Evolutionary conservation across 352 stramenopile genomes (phyloP).

Genomic region (Phytophthora capsici): DNA sequence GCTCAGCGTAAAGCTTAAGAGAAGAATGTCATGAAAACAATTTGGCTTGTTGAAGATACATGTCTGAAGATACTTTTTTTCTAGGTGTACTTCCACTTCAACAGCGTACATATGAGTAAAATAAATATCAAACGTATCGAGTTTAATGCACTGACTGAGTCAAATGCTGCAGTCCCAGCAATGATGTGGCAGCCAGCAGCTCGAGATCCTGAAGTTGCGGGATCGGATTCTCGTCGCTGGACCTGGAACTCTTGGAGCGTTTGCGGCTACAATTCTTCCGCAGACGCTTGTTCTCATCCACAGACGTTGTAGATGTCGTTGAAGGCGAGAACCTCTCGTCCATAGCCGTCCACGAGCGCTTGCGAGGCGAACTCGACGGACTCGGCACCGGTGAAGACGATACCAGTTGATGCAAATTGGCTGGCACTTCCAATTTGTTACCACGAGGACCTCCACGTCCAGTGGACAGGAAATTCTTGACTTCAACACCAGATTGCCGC

Average conservation of each 20-base stretch:
- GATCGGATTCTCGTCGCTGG: slow-evolving; percentile 9
- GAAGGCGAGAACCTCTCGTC: slow-evolving; percentile 29
- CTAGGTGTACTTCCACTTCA: slow-evolving; percentile 29
- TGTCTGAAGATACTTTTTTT: slow-evolving; percentile 32
- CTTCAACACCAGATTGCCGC: slow-evolving; percentile 86
- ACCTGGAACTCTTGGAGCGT: slow-evolving; percentile 33
- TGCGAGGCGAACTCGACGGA: slow-evolving; percentile 53
- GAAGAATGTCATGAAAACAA: slow-evolving; percentile 13
- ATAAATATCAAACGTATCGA: slow-evolving; percentile 49
- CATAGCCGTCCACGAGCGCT: slow-evolving; percentile 63
- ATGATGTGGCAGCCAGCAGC: slow-evolving; percentile 75
- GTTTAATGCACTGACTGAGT: slow-evolving; percentile 73
- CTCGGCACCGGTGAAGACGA: slow-evolving; percentile 44
- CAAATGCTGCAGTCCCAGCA: slow-evolving; percentile 78
- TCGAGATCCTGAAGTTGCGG: slow-evolving; percentile 73
- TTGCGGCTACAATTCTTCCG: slow-evolving; percentile 54
- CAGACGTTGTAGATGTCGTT: background rate
- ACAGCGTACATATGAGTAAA: slow-evolving; percentile 37
- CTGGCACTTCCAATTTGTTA: slow-evolving; percentile 78
- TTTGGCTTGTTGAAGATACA: slow-evolving; percentile 19
- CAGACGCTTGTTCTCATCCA: slow-evolving; percentile 38
- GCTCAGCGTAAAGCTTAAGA: slow-evolving; percentile 42
- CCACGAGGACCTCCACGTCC: slow-evolving; percentile 79
- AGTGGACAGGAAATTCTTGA: slow-evolving; percentile 90
- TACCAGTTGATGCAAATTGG: slow-evolving; percentile 67